Conservation (phyloP, 768 basidiomycete species). For the Lactifluus hygrophoroides region DNA sequence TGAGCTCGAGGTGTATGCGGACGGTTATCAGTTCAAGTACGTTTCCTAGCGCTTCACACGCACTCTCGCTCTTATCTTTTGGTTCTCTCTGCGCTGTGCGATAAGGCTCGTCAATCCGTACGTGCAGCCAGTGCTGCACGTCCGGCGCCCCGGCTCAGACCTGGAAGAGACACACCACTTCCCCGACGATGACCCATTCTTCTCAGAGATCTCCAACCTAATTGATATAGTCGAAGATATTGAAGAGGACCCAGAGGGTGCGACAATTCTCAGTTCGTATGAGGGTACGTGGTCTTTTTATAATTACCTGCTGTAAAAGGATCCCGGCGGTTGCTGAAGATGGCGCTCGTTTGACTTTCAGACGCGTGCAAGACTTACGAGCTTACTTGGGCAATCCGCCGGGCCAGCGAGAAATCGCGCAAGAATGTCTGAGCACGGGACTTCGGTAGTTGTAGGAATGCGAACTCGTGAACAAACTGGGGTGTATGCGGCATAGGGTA, state of each 20-base stretch:
- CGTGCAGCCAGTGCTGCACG: conserved; percentile 78
- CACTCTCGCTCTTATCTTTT: conserved; percentile 10
- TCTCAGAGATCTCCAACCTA: conserved; percentile 86
- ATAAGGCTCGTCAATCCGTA: conserved; percentile 92
- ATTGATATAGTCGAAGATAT: conserved; percentile 87
- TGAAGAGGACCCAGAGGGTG: conserved; percentile 74
- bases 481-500: not conserved
- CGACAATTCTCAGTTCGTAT: conserved; percentile 74
- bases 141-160: conserved; percentile 80
- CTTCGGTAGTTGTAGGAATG: not conserved
- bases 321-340: not conserved
- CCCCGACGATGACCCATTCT: conserved; percentile 85
- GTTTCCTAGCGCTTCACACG: conserved; percentile 17
- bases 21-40: conserved; percentile 83
- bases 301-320: no score
- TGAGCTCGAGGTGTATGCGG: conserved; percentile 89
- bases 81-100: not conserved
- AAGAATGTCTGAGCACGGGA: conserved; percentile 14
- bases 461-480: not conserved
- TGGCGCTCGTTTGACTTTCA: conserved; percentile 25
- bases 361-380: conserved; percentile 86
- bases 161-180: conserved; percentile 61
- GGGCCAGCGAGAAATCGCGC: conserved; percentile 63
- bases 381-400: conserved; percentile 89
- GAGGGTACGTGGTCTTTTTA: conserved; percentile 76